Evolutionary conservation across 306 rosid species (phyloP).

Genomic region (Trifolium subterraneum): DNA sequence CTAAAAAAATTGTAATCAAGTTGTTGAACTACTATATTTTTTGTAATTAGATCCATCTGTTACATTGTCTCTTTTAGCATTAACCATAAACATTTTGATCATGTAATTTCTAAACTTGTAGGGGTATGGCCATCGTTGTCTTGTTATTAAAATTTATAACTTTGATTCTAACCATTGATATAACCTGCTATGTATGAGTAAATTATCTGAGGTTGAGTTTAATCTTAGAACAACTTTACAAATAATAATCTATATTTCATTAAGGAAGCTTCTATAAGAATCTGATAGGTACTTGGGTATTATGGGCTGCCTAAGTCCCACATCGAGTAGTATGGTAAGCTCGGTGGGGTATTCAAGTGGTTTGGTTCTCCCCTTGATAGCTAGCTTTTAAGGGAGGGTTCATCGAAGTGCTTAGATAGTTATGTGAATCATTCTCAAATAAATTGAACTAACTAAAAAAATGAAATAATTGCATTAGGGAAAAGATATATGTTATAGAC

Average conservation of each 20-base stretch:
- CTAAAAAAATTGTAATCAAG: neutral
- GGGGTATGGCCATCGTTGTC: neutral
- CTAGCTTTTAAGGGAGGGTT: too few relatives aligned
- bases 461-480: constrained; percentile 7
- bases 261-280: neutral
- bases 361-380: too few relatives aligned
- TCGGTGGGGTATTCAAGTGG: too few relatives aligned
- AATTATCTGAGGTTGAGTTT: constrained; percentile 17
- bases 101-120: neutral
- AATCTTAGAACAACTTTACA: neutral
- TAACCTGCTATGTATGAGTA: constrained; percentile 1
- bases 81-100: too few relatives aligned
- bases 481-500: neutral
- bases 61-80: neutral
- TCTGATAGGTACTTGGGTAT: too few relatives aligned
- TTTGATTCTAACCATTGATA: neutral
- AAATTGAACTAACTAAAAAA: neutral
- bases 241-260: neutral
- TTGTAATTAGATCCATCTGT: neutral
- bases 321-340: too few relatives aligned
- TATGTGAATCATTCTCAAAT: neutral
- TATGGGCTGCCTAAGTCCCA: too few relatives aligned
- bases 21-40: neutral
- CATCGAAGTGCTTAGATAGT: too few relatives aligned
- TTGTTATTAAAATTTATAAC: neutral